Evolutionary conservation across 192 early-diverging fungal species (phyloP).

Genomic region (Backusella luteola): DNA sequence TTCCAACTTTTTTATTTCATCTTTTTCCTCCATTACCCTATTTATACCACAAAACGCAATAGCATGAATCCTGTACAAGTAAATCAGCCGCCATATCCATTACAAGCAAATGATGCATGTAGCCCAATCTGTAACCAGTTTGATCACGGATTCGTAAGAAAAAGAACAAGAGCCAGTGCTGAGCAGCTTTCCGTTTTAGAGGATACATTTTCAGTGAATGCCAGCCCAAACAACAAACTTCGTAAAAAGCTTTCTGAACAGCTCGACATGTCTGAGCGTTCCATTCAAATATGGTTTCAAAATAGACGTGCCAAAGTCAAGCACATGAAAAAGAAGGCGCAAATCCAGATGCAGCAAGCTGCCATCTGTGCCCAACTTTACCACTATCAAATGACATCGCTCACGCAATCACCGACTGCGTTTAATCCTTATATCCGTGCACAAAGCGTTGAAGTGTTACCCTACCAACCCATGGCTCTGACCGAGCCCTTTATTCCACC

Average conservation of each 20-base stretch:
- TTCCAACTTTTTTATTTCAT: neutral
- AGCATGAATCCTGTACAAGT: neutral
- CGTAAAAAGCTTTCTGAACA: constrained; percentile 65
- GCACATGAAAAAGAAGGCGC: constrained; percentile 27
- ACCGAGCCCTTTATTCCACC: neutral
- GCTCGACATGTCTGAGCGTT: constrained; percentile 59
- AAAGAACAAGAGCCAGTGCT: constrained; percentile 61
- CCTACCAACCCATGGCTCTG: neutral
- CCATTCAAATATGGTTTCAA: constrained; percentile 37
- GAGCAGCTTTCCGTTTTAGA: constrained; percentile 63
- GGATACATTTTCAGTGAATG: constrained; percentile 65
- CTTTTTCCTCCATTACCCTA: neutral
- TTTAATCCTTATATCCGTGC: neutral
- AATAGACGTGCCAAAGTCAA: constrained; percentile 28
- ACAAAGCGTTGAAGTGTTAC: neutral
- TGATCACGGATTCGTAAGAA: constrained; percentile 8
- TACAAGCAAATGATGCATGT: neutral
- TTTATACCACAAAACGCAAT: neutral
- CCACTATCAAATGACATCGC: constrained; percentile 8
- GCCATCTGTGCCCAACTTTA: constrained; percentile 19
- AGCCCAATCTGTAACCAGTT: neutral
- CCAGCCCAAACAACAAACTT: constrained; percentile 61
- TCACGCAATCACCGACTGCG: neutral
- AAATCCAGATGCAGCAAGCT: constrained; percentile 28
- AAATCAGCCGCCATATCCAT: neutral